These are phyloP conservation scores for Funneliformis geosporum DNA, from an alignment of 192 early-diverging fungal species.

Conservation along the genomic window DNA sequence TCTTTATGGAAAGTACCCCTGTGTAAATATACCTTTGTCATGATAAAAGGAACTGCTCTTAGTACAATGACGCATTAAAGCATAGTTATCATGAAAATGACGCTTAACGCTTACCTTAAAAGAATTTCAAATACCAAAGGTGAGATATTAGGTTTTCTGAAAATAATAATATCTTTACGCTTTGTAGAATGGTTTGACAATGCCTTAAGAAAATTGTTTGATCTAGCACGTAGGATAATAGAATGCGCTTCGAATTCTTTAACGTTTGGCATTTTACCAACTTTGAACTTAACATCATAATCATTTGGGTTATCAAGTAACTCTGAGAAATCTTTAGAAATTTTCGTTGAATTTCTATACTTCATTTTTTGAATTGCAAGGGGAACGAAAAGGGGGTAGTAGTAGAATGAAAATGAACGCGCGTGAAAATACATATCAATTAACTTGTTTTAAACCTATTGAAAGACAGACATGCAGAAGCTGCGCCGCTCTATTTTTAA, in stretches of 20 bases:
- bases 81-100: neutral
- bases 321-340: too few relatives aligned
- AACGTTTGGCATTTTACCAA: neutral
- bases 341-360: too few relatives aligned
- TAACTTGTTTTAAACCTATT: too few relatives aligned
- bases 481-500: too few relatives aligned
- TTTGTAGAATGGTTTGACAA: neutral
- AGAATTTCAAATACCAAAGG: constrained; percentile 2
- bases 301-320: too few relatives aligned
- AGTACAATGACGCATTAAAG: neutral
- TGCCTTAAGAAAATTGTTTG: constrained; percentile 3
- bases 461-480: too few relatives aligned
- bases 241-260: constrained; percentile 14
- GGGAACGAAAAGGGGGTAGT: too few relatives aligned
- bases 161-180: neutral
- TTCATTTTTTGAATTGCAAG: too few relatives aligned
- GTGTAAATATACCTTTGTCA: constrained; percentile 7
- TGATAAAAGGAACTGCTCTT: neutral
- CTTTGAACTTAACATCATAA: too few relatives aligned
- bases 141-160: constrained; percentile 14
- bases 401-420: too few relatives aligned
- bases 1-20: neutral
- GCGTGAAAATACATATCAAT: too few relatives aligned
- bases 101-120: constrained; percentile 3
- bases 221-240: neutral